phyloP scores from a whole-genome alignment of 148 eudicot species.

The Mesembryanthemum crystallinum region DNA sequence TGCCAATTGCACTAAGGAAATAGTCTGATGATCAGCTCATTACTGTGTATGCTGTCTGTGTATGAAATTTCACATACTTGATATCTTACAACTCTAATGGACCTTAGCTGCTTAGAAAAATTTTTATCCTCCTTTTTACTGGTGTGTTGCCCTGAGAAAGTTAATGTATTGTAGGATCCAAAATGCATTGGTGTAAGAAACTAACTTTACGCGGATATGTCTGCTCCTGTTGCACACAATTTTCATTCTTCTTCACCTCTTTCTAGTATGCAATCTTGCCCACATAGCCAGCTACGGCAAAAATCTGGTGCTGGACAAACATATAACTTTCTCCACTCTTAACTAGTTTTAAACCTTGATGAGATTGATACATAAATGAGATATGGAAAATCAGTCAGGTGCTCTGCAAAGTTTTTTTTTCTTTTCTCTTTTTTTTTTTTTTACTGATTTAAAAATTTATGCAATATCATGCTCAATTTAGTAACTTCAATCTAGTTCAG shows the following conservation, averaged over 20 bases:
- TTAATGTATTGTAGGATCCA: background rate
- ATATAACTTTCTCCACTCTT: too few relatives aligned
- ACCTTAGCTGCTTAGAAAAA: background rate
- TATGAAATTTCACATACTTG: slow-evolving; percentile 12
- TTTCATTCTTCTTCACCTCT: background rate
- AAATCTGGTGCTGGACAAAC: too few relatives aligned
- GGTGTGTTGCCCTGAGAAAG: background rate
- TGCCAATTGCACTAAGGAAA: background rate
- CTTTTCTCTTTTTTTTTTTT: too few relatives aligned
- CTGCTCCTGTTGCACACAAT: background rate
- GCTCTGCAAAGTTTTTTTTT: too few relatives aligned
- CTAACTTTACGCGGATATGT: slow-evolving; percentile 6
- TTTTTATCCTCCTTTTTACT: background rate
- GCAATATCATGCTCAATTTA: too few relatives aligned
- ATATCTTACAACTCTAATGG: background rate
- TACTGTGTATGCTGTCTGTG: slow-evolving; percentile 14
- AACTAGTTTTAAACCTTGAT: too few relatives aligned
- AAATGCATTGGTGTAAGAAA: background rate
- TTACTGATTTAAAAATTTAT: too few relatives aligned
- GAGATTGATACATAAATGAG: too few relatives aligned
- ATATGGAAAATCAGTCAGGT: too few relatives aligned
- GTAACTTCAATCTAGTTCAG: too few relatives aligned
- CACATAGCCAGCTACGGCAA: too few relatives aligned
- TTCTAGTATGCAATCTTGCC: too few relatives aligned
- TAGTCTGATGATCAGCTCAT: background rate